Percentiles rank a stretch among this genome's conserved stretches.
phyloP scores from a whole-genome alignment of 345 rosid genomes.

The Kandelia obovata region DNA sequence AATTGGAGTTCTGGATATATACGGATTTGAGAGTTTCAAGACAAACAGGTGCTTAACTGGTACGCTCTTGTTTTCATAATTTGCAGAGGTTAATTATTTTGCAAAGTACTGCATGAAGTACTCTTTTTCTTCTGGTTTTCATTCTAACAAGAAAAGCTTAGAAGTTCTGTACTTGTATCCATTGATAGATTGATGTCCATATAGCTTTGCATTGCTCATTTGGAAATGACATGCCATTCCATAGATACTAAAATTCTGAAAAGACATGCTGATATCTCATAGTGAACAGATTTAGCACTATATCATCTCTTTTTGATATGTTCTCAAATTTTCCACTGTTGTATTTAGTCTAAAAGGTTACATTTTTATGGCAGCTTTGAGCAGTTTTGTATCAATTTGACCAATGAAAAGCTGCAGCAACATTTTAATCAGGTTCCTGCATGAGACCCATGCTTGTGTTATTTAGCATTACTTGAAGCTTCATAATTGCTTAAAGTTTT shows the following conservation, averaged over 20 bases:
- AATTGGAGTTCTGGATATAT: slow-evolving; percentile 96
- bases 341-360: slow-evolving; percentile 17
- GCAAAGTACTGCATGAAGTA: slow-evolving; percentile 25
- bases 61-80: slow-evolving; percentile 44
- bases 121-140: neutral
- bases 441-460: neutral
- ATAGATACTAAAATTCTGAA: neutral
- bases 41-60: slow-evolving; percentile 97
- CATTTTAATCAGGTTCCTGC: slow-evolving; percentile 89
- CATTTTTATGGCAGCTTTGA: slow-evolving; percentile 67
- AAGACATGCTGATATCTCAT: neutral
- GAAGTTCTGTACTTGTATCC: too few species aligned
- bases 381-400: slow-evolving; percentile 97
- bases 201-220: too few species aligned
- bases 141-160: too few species aligned
- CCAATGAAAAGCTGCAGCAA: slow-evolving; percentile 99
- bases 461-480: slow-evolving; percentile 13
- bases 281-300: too few species aligned
- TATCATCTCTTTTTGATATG: too few species aligned
- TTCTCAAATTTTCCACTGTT: neutral
- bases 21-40: slow-evolving; percentile 99
- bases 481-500: neutral
- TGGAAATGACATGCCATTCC: too few species aligned
- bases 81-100: slow-evolving; percentile 30
- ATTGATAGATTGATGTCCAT: too few species aligned